Evolutionary conservation across 2,329 filamentous ascomycete species (phyloP), one percentile per base, ranked within the genome.

Genomic region (Trichoderma atroviride): DNA sequence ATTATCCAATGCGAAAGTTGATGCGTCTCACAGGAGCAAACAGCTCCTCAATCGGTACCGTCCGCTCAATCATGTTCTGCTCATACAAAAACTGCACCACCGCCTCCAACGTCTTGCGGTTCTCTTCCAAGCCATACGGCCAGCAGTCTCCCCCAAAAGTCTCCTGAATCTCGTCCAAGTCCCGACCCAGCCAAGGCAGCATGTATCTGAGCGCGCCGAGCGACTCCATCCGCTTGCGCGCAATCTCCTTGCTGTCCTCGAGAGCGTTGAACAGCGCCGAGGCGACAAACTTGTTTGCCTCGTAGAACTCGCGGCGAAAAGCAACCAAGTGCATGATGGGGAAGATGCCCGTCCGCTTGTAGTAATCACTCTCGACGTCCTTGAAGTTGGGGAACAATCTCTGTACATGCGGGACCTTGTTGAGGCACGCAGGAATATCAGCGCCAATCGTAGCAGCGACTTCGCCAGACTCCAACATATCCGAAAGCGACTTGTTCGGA

Each of bases 31-130:
- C 63, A 9, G 63, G 63, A 19, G 63, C 63, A 66, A 66, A 66
- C 5, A 66, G 53, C 29, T 66, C 63, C 37, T 66, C 63, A 35
- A 66, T 47, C 19, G 63, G 63, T 24, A 66, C 63, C 22, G 52
- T 58, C 9, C 53, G 35, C n/a, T 66, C 63, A 66, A 66, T 66
- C 63, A 66, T 55, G 27, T 66, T 66, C n/a, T 66, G 63, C 63
- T 66, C 63, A 13, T 66, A 47, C n/a, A 66, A n/a, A 6, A 66
- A 66, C 37, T 47, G 52, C 9, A 66, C 63, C 37, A 66, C 35
- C 5, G 63, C 63, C n/a, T 66, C 63, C 52, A 66, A 9, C 14
- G 63, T 57, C 53, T 57, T 66, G 0, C 63, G 43, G 3, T 66
- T 66, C 29, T 66, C 63, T 4, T 66, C 63, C n/a, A 66, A 3